These are phyloP conservation scores for Camelina laxa DNA, from an alignment of 345 rosid genomes.

Conservation along the genomic window DNA sequence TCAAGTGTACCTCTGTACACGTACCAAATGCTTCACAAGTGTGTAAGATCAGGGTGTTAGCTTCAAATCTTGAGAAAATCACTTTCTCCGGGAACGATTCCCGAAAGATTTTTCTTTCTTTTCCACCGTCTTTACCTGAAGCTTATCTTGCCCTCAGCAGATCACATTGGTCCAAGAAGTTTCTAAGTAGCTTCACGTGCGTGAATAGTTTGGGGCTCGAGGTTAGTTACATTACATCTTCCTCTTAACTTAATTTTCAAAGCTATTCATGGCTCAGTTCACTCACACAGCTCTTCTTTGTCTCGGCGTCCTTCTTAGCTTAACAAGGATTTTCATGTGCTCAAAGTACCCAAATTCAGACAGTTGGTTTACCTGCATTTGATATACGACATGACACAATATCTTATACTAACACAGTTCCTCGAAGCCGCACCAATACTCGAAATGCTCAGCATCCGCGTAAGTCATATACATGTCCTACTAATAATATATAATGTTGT, in stretches of 20 bases:
- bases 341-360: constrained; percentile 20
- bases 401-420: background rate
- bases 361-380: constrained; percentile 29
- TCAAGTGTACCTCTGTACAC: constrained; percentile 14
- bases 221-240: constrained; percentile 35
- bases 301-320: constrained; percentile 21
- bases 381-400: constrained; percentile 26
- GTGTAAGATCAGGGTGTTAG: constrained; percentile 22
- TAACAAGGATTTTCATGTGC: background rate
- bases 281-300: constrained; percentile 6
- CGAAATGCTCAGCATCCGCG: constrained; percentile 31
- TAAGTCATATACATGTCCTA: constrained; percentile 3
- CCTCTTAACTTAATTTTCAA: constrained; percentile 4
- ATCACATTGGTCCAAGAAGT: constrained; percentile 18
- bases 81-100: constrained; percentile 4
- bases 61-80: constrained; percentile 30
- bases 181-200: constrained; percentile 28
- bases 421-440: constrained; percentile 24
- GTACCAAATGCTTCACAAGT: background rate
- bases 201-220: constrained; percentile 28
- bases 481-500: background rate
- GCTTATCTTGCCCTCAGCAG: constrained; percentile 26
- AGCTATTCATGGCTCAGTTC: background rate
- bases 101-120: background rate
- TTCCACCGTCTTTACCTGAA: constrained; percentile 29